A percentile compares a stretch with the other conserved stretches of the same genome.
phyloP scores from a whole-genome alignment of 192 early-diverging fungal species.

The Haplosporangium gracile region DNA sequence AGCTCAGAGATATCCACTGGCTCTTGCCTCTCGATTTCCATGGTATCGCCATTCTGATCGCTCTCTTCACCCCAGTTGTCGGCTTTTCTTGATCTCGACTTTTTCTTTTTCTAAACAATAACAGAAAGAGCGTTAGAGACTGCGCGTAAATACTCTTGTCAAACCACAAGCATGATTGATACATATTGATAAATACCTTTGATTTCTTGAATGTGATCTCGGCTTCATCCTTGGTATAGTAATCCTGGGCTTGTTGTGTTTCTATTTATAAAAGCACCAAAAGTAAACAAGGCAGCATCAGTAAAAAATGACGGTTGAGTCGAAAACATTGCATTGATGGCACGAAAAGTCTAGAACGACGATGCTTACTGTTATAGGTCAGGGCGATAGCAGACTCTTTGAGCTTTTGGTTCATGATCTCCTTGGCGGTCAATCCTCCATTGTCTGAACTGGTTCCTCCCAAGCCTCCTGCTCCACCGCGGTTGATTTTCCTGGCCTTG shows the following conservation, averaged over 20 bases:
- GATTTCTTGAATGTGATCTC: constrained; percentile 83
- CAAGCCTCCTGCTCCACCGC: not conserved
- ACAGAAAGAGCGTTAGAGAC: not conserved
- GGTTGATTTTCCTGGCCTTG: constrained; percentile 21
- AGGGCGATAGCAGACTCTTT: constrained; percentile 64
- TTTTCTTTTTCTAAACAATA: constrained; percentile 67
- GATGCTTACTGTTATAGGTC: constrained; percentile 63
- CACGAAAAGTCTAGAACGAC: not conserved
- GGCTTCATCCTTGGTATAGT: constrained; percentile 91
- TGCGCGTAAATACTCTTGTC: not conserved
- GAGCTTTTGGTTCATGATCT: constrained; percentile 51
- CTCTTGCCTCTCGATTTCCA: constrained; percentile 38
- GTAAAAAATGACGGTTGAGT: not conserved
- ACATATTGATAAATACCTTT: constrained; percentile 64
- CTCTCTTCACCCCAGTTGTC: constrained; percentile 65
- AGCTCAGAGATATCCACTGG: constrained; percentile 59
- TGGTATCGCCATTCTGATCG: constrained; percentile 57
- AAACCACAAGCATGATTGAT: not conserved
- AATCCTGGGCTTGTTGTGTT: constrained; percentile 83
- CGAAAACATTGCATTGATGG: not conserved
- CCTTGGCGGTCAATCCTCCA: constrained; percentile 29
- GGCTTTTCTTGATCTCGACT: constrained; percentile 60
- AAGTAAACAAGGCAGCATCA: constrained; percentile 3
- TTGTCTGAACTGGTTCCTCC: not conserved
- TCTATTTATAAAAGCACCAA: constrained; percentile 37